A percentile compares a stretch with the other conserved stretches of the same genome.
phyloP scores from a whole-genome alignment of 2,329 filamentous ascomycete species.

The Arthrobotrys conoides region DNA sequence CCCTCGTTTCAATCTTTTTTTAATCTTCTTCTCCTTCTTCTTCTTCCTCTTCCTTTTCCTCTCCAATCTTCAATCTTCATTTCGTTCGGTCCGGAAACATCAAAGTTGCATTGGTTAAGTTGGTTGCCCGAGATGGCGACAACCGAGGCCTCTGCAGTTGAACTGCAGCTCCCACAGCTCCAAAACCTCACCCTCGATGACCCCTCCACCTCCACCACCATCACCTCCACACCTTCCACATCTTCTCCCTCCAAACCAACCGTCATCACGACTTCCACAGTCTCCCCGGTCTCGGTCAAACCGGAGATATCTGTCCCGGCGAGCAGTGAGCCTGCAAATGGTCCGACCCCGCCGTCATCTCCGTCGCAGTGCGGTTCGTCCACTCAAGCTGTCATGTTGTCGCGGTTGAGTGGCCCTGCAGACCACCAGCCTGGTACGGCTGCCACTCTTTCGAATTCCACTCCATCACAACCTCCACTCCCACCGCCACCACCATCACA shows the following conservation, averaged over 20 bases:
- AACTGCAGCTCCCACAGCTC: constrained; percentile 1
- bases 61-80: no score
- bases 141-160: constrained; percentile 6
- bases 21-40: no score
- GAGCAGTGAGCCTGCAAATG: constrained; percentile 25
- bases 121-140: constrained; percentile 1
- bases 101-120: no score
- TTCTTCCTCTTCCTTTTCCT: no score
- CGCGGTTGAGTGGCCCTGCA: constrained; percentile 3
- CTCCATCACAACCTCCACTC: not conserved
- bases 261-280: constrained; percentile 15
- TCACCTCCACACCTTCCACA: constrained; percentile 9
- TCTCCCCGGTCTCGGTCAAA: not conserved
- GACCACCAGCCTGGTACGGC: constrained; percentile 17
- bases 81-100: no score
- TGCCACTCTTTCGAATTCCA: constrained; percentile 4
- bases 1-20: no score
- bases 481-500: not conserved
- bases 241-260: not conserved
- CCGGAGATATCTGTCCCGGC: not conserved
- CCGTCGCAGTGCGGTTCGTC: constrained; percentile 39
- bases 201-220: constrained; percentile 30
- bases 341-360: constrained; percentile 56
- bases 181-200: constrained; percentile 27
- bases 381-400: constrained; percentile 6